A percentile compares a stretch with the other conserved stretches of the same genome.
Conservation (phyloP, 2,329 filamentous ascomycete genomes). For the Colletotrichum phormii region DNA sequence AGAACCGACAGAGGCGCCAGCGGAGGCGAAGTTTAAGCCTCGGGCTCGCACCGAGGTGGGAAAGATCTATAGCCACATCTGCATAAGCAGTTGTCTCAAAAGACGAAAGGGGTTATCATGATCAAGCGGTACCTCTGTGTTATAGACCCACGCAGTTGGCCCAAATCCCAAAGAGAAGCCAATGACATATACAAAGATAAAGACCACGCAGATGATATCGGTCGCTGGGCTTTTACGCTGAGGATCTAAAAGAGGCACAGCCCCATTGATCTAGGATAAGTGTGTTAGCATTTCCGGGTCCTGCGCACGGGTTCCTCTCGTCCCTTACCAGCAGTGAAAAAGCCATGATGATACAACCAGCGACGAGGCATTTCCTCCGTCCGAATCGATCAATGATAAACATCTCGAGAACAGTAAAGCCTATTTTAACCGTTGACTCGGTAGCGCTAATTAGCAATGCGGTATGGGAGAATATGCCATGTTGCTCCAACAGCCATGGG, state of each 20-base stretch:
- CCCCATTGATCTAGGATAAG: conserved; percentile 61
- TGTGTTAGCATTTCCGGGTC: not conserved
- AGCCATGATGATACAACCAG: conserved; percentile 64
- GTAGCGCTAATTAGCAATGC: conserved; percentile 66
- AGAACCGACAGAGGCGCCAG: conserved; percentile 65
- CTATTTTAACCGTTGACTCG: conserved; percentile 69
- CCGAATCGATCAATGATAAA: conserved; percentile 66
- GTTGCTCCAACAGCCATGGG: conserved; percentile 61
- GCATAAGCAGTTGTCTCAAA: not conserved
- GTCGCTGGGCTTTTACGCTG: conserved; percentile 59
- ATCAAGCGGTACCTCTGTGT: conserved; percentile 58
- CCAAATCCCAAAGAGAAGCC: conserved; percentile 70
- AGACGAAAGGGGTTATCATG: not conserved
- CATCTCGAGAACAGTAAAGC: conserved; percentile 67
- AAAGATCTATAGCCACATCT: conserved; percentile 58
- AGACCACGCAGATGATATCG: conserved; percentile 63
- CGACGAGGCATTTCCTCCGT: conserved; percentile 59
- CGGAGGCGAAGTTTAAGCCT: conserved; percentile 66
- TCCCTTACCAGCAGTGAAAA: conserved; percentile 61
- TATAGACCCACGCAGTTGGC: conserved; percentile 69
- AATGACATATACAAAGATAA: conserved; percentile 69
- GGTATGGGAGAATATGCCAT: conserved; percentile 60
- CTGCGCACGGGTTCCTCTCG: not conserved
- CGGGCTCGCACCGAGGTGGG: conserved; percentile 67
- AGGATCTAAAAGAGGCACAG: conserved; percentile 62